Evolutionary conservation across 352 stramenopile species (phyloP), one percentile per base, ranked within the genome.

Genomic region (Globisporangium paddicum): DNA sequence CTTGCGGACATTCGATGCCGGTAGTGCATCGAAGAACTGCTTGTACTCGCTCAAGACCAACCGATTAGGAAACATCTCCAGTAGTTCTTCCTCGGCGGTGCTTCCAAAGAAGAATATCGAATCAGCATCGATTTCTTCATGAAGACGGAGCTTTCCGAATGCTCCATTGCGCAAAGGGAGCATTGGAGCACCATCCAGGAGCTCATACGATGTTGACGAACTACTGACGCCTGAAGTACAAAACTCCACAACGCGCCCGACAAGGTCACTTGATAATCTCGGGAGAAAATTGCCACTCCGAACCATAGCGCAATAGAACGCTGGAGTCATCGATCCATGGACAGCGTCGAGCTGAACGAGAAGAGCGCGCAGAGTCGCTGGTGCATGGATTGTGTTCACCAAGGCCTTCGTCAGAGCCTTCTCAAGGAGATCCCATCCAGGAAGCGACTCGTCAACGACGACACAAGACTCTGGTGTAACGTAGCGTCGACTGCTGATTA

Each of bases 321-420:
- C 42, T 26, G 79, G 77, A 14, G 73, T 86, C 76, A 77, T 87
- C 18, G 69, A 63, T 48, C 75, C 76, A 54, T 78, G 68, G 8
- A 89, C 72, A 40, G 67, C 67, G 55, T 84, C 51, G 32, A 74
- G 54, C 46, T 89, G 65, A 53, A 89, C 55, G 30, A 86, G 56
- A 19, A 89, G 55, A 6, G 71, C 68, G 14, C 61, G 67, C 32
- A 86, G 52, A 16, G 58, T 16, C 8, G 48, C 46, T n/a, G 79
- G 75, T 5, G 79, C 28, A 35, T 71, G 56, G 41, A 82, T 63
- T 16, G 77, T 79, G 32, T 55, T 48, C 23, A 82, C 53, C 9
- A 59, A 72, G 6, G 61, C 62, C 18, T 44, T 60, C 23, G 16
- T 34, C 18, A 87, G 45, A 6, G 74, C 70, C 42, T 35, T 55